Percentiles rank a stretch among this genome's conserved stretches.
phyloP scores from a whole-genome alignment of 139 green algal genomes.

The Picochlorum sp. region DNA sequence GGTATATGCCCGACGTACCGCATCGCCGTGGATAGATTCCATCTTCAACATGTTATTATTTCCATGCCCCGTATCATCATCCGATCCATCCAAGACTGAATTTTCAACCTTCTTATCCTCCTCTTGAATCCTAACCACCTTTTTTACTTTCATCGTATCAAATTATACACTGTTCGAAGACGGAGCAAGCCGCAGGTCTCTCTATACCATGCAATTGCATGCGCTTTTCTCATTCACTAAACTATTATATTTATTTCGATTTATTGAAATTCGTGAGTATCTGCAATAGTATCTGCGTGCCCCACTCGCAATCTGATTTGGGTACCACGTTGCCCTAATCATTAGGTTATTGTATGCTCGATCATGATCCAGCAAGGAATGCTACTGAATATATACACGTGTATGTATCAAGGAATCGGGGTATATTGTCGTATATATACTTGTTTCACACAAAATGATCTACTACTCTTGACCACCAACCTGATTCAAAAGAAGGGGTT shows the following conservation, averaged over 20 bases:
- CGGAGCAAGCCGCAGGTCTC: not conserved
- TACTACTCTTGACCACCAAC: constrained; percentile 29
- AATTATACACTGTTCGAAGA: not conserved
- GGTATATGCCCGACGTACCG: constrained; percentile 5
- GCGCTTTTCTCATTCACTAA: no score
- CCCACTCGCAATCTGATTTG: no score
- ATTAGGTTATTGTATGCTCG: no score
- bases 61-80: constrained; percentile 2
- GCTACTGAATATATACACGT: no score
- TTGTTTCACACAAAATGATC: no score
- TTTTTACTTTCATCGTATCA: not conserved
- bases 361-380: no score
- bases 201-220: not conserved
- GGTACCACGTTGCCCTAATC: no score
- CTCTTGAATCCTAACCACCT: not conserved
- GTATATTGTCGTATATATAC: no score
- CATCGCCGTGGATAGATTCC: constrained; percentile 25
- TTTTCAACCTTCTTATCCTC: not conserved
- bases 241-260: no score
- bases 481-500: constrained; percentile 34
- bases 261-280: no score
- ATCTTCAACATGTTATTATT: not conserved
- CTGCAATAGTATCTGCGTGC: no score
- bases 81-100: not conserved
- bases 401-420: no score